Conservation (phyloP, 495 filamentous ascomycete species). For the Podospora pseudocomata region DNA sequence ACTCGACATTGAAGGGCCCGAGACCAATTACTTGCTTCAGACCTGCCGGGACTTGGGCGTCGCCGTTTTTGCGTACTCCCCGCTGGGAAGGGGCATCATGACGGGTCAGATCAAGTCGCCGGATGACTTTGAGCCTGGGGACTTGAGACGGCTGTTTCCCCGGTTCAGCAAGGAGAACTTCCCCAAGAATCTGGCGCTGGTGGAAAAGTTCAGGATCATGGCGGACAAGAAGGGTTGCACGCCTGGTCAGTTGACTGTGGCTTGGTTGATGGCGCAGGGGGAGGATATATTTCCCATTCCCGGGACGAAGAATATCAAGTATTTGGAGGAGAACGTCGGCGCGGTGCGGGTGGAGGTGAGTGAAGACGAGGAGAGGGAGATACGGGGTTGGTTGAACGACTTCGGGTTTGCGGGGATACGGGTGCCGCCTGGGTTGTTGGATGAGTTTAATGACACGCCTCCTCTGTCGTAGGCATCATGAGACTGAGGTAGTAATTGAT, state of each 20-base stretch:
- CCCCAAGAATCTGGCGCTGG: slow-evolving; percentile 50
- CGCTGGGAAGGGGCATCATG: slow-evolving; percentile 48
- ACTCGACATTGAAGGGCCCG: slow-evolving; percentile 41
- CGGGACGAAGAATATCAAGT: slow-evolving; percentile 55
- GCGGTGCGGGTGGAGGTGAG: slow-evolving; percentile 44
- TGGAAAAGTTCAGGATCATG: slow-evolving; percentile 44
- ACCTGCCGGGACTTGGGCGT: slow-evolving; percentile 49
- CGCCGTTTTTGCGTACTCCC: slow-evolving; percentile 46
- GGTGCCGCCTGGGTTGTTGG: slow-evolving; percentile 18
- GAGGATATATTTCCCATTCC: slow-evolving; percentile 53
- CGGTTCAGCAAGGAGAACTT: slow-evolving; percentile 53
- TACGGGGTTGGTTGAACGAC: slow-evolving; percentile 30
- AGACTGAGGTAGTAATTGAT: background rate
- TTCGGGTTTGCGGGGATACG: slow-evolving; percentile 15
- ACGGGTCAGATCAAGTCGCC: slow-evolving; percentile 35
- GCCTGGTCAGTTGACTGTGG: slow-evolving; percentile 49
- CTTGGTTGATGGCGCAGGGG: slow-evolving; percentile 57
- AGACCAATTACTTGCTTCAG: slow-evolving; percentile 33
- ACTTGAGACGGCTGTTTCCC: slow-evolving; percentile 39
- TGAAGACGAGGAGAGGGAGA: slow-evolving; percentile 43
- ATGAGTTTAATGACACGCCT: slow-evolving; percentile 25
- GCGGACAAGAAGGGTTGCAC: slow-evolving; percentile 49
- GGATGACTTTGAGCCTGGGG: slow-evolving; percentile 39
- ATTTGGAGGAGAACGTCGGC: slow-evolving; percentile 56
- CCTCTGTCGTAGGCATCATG: slow-evolving; percentile 7